Evolutionary conservation across 805 yeast genomes (phyloP).

Genomic region (Hanseniaspora vineae): DNA sequence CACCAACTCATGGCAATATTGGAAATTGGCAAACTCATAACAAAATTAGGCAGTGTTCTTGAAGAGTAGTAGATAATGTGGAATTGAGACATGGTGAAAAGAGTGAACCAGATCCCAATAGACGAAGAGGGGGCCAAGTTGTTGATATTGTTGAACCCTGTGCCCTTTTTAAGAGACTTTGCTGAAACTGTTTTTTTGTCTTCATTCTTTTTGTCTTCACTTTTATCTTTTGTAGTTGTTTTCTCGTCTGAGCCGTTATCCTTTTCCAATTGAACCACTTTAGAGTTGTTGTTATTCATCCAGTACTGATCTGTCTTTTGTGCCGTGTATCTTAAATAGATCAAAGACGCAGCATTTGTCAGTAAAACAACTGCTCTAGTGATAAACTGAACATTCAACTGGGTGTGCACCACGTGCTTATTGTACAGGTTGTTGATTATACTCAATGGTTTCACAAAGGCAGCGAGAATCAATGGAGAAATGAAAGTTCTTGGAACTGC

Average conservation of each 20-base stretch:
- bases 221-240: constrained; percentile 7
- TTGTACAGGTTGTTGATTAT: constrained; percentile 4
- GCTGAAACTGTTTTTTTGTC: constrained; percentile 5
- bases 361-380: constrained; percentile 53
- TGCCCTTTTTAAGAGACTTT: background rate
- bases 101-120: constrained; percentile 43
- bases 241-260: background rate
- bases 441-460: constrained; percentile 29
- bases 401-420: constrained; percentile 19
- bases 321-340: constrained; percentile 35
- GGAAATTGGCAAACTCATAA: constrained; percentile 62
- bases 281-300: background rate
- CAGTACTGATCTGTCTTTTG: constrained; percentile 12
- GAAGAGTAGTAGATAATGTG: constrained; percentile 73
- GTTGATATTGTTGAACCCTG: constrained; percentile 8
- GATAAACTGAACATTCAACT: constrained; percentile 37
- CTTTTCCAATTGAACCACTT: too few relatives aligned
- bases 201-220: constrained; percentile 7
- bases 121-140: constrained; percentile 9
- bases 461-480: constrained; percentile 49
- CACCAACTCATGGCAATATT: constrained; percentile 39
- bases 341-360: constrained; percentile 40
- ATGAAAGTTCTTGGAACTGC: constrained; percentile 78
- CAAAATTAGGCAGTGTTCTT: constrained; percentile 77
- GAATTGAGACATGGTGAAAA: constrained; percentile 56